Base-by-base conservation (phyloP, 768 basidiomycete species). In the Grammothele lineata region DNA sequence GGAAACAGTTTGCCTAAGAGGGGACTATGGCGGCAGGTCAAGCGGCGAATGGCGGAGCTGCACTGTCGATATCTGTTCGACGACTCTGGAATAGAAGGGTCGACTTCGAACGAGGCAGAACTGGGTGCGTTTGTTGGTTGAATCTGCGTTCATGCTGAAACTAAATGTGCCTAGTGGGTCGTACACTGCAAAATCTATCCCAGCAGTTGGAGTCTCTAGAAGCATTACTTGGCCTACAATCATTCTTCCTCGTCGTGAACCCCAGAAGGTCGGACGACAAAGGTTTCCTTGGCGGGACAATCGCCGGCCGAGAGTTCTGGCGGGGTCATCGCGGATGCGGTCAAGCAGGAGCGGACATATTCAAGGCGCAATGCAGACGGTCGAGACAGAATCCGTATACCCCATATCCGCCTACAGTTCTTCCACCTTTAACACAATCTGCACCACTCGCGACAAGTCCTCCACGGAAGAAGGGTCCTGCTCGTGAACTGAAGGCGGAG, bases 251-350 rank as follows among this genome's bases (percentile, higher is more conserved):
- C 3, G 78, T 78, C 1, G 74, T 85, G 22, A 74, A 83, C 53
- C 78, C 81, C 4, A 53, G 55, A 12, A 70, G 77, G 51, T 55
- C 66, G 11, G 48, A 62, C 0, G 76, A 80, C 56, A 62, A 64
- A 23, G 79, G 81, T 0, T 85, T 85, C 62, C 67, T 87, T 5
- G 84, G 84, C 7, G 84, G 84, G 4, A 77, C 81, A 1, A 36
- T 76, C 3, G 55, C 67, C 7, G 84, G 83, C 5, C 71, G 81
- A 33, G 81, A 84, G 48, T 87, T 81, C 53, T 87, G 83, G 82
- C 68, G 80, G 17, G 73, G 75, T 11, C 60, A 83, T 46, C 65
- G 83, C 44, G 70, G 74, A 12, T 81, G 84, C 3, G 83, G 83
- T 8, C 72, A 74, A 10, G 57, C 68, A 10, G 84, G 84, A 3